A percentile compares a stretch with the other conserved stretches of the same genome.
Evolutionary conservation across 768 basidiomycete genomes (phyloP).

Genomic region (Chalciporus pseudorubinellus): DNA sequence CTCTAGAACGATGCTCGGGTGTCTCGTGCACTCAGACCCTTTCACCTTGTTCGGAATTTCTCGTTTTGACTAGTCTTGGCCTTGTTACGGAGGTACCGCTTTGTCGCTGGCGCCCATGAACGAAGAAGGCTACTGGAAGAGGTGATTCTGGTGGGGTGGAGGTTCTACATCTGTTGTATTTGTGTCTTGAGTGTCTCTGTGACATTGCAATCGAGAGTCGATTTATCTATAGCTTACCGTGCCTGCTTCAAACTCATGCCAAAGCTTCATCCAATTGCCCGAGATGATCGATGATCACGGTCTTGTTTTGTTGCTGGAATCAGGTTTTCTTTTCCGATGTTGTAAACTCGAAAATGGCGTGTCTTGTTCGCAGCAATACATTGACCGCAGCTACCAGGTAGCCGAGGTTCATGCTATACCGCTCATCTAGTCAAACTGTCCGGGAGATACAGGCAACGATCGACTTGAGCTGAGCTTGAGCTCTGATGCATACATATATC

Average conservation of each 20-base stretch:
- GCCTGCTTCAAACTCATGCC: neutral
- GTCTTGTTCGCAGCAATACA: no score
- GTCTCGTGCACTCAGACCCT: conserved; percentile 32
- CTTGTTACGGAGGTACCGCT: conserved; percentile 62
- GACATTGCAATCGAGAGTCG: neutral
- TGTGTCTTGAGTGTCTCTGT: neutral
- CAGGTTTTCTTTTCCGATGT: no score
- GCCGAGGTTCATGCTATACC: no score
- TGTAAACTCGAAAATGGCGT: no score
- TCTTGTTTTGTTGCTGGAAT: no score
- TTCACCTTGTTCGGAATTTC: conserved; percentile 32
- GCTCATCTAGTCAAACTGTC: no score
- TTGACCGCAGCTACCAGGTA: no score
- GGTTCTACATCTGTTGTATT: conserved; percentile 34
- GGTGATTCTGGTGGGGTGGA: conserved; percentile 28
- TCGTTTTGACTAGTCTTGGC: conserved; percentile 44
- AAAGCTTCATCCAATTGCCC: no score
- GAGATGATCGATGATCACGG: no score
- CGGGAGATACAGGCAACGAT: no score
- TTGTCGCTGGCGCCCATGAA: conserved; percentile 71
- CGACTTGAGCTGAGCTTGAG: no score
- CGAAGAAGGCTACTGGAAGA: conserved; percentile 36
- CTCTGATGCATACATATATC: no score
- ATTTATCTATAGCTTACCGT: neutral
- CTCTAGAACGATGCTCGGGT: conserved; percentile 58